Evolutionary conservation across 148 eudicot genomes (phyloP), one percentile per base, ranked within the genome.

Genomic region (Fallopia convolvulus): DNA sequence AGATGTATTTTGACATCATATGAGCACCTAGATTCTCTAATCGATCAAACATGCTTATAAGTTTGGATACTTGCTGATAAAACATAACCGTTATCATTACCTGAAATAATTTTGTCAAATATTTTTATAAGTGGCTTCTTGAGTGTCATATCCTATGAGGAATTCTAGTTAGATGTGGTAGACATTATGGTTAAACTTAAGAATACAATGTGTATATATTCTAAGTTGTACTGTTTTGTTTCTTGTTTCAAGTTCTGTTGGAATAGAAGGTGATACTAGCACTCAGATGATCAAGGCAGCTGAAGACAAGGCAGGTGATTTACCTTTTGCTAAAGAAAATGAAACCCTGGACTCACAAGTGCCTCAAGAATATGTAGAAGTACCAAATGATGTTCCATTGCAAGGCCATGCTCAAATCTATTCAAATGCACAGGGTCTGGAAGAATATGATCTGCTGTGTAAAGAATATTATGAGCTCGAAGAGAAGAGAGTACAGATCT

Each of bases 391-490:
- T 70, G 63, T 78, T 53, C 77, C 78, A 26, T 4, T 70, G 11
- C 89, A 85, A 40, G 80, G 85, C 73, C 79, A 70, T 60, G 23
- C 70, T 11, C 81, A 77, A 60, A 75, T 74, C 68, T 48, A 79
- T 70, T 66, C 82, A 33, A 80, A 77, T 76, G 78, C 90, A 63
- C 75, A 80, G 72, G 83, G 61, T 39, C 52, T 77, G 46, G 90
- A 89, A 80, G 90, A 89, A 44, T 92, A 92, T 81, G 87, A 76
- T 82, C 60, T 80, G 68, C 78, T 94, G 48, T 81, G 86, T 76
- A 87, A 84, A 79, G 87, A 89, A 79, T 92, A 92, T 76, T 86
- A 90, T 72, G 93, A 89, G 85, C 39, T 90, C 73, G 97, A 94
- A 79, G 93, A 83, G 80, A 93, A 92, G 85, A 87, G 95, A 81